phyloP scores from a whole-genome alignment of 2,329 filamentous ascomycete genomes.

The Cladosporium phlei region DNA sequence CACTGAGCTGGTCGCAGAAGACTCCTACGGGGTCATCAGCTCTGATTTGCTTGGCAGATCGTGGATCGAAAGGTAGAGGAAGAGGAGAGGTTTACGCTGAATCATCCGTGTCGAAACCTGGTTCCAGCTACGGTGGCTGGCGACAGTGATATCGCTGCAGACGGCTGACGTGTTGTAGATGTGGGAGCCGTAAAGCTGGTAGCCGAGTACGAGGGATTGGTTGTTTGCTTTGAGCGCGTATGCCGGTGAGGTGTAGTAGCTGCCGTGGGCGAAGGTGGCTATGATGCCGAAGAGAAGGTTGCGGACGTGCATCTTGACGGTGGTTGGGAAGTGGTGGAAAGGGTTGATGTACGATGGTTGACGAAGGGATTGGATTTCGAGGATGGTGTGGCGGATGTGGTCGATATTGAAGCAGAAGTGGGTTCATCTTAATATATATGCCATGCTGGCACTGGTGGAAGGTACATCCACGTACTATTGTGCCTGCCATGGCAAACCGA shows the following conservation, averaged over 20 bases:
- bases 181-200: conserved; percentile 25
- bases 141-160: conserved; percentile 14
- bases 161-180: conserved; percentile 19
- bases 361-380: background rate
- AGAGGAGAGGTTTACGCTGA: too few relatives aligned
- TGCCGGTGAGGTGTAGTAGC: conserved; percentile 4
- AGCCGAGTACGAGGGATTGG: conserved; percentile 26
- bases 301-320: conserved; percentile 17
- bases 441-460: too few relatives aligned
- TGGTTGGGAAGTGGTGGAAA: background rate
- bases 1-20: conserved; percentile 6
- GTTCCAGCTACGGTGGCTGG: conserved; percentile 17
- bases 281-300: conserved; percentile 12
- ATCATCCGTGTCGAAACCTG: too few relatives aligned
- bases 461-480: too few relatives aligned
- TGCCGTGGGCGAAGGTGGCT: background rate
- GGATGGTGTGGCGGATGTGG: background rate
- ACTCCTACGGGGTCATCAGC: too few relatives aligned
- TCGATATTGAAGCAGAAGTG: background rate
- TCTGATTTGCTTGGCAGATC: too few relatives aligned
- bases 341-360: background rate
- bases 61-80: too few relatives aligned
- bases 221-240: conserved; percentile 17
- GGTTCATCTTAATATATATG: too few relatives aligned
- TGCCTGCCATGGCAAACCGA: too few relatives aligned